Evolutionary conservation across 352 stramenopile genomes (phyloP).

Genomic region (Globisporangium cystogenes): DNA sequence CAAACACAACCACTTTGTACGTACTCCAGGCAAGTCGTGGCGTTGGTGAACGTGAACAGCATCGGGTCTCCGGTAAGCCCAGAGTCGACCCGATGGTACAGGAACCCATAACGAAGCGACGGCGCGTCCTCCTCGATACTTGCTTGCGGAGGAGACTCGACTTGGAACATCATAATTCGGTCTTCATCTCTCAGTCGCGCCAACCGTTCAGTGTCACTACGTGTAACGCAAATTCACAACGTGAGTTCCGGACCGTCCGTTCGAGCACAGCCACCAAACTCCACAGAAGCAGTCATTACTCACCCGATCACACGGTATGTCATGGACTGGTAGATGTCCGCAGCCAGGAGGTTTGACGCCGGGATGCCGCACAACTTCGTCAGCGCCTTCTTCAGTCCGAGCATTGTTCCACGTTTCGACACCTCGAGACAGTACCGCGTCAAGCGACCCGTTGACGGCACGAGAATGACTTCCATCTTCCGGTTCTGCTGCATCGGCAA

Average conservation of each 20-base stretch:
- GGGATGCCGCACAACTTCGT: constrained; percentile 39
- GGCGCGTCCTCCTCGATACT: constrained; percentile 13
- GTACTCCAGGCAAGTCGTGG: constrained; percentile 57
- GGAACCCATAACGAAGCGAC: constrained; percentile 48
- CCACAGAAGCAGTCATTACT: constrained; percentile 2
- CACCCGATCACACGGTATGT: constrained; percentile 65
- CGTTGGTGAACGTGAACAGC: constrained; percentile 52
- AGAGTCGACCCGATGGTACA: constrained; percentile 61
- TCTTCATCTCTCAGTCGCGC: constrained; percentile 63
- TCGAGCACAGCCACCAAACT: no score
- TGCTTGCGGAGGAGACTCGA: constrained; percentile 24
- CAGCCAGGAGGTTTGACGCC: constrained; percentile 34
- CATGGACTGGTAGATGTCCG: constrained; percentile 78
- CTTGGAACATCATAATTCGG: constrained; percentile 66
- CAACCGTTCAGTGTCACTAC: constrained; percentile 51
- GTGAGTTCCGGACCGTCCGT: neutral
- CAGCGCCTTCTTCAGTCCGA: constrained; percentile 49
- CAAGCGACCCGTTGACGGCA: constrained; percentile 35
- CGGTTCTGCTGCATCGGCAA: constrained; percentile 70
- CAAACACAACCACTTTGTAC: neutral
- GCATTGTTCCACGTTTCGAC: constrained; percentile 56
- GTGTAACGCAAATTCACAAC: neutral
- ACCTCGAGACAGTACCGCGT: constrained; percentile 58
- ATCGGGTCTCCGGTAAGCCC: constrained; percentile 54
- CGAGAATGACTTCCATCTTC: constrained; percentile 61